A percentile compares a stretch with the other conserved stretches of the same genome.
These are phyloP conservation scores for Ganoderma lingzhi DNA, from an alignment of 1,284 basidiomycete species.

Conservation along the genomic window DNA sequence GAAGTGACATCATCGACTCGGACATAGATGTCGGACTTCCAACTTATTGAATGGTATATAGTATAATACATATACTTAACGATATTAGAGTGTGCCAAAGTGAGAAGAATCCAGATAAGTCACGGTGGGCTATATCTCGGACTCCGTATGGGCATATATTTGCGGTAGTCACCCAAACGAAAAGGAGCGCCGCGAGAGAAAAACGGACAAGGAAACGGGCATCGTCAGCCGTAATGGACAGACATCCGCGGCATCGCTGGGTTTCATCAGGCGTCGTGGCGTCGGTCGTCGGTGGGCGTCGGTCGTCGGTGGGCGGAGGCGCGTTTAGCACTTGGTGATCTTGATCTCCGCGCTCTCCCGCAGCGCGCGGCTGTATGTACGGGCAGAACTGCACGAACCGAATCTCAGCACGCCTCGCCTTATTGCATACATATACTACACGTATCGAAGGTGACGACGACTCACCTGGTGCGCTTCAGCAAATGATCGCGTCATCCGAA, in stretches of 20 bases:
- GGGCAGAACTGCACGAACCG: constrained; percentile 63
- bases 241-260: neutral
- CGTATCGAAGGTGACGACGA: neutral
- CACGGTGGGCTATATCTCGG: too few species aligned
- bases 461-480: constrained; percentile 73
- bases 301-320: neutral
- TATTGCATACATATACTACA: neutral
- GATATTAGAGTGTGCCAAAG: too few species aligned
- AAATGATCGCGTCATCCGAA: constrained; percentile 65
- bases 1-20: neutral
- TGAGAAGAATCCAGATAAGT: too few species aligned
- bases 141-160: too few species aligned
- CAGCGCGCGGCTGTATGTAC: constrained; percentile 76
- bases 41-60: too few species aligned
- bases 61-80: too few species aligned
- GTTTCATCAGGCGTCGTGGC: neutral
- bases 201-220: neutral
- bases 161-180: too few species aligned
- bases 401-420: constrained; percentile 10
- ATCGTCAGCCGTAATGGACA: neutral
- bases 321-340: constrained; percentile 42
- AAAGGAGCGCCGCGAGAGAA: neutral
- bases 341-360: constrained; percentile 63
- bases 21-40: too few species aligned
- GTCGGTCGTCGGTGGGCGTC: neutral